Conservation (phyloP, 163 green algal species). For the Chlorella variabilis region DNA sequence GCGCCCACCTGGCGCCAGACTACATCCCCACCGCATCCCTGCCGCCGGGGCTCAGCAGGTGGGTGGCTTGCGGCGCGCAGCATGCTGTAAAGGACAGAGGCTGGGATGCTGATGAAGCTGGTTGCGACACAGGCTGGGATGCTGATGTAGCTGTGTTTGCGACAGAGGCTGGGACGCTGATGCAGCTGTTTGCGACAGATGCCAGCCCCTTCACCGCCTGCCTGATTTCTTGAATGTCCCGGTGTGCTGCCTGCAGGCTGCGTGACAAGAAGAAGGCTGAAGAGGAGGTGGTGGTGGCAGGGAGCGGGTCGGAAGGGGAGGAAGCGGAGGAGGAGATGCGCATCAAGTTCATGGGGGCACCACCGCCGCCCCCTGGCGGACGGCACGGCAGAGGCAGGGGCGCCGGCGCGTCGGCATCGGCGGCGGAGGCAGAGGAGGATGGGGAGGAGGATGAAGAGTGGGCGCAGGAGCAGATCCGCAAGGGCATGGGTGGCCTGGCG, state of each 20-base stretch:
- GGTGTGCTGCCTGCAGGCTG: conserved; percentile 2
- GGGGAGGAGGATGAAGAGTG: conserved; percentile 70
- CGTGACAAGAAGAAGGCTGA: conserved; percentile 33
- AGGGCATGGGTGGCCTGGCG: conserved; percentile 55
- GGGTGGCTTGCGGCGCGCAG: no score
- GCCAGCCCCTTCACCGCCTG: no score
- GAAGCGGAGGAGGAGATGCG: conserved; percentile 69
- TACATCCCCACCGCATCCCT: conserved; percentile 64
- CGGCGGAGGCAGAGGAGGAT: conserved; percentile 37
- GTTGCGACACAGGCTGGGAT: no score
- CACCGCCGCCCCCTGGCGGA: conserved; percentile 27
- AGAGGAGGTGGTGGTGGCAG: conserved; percentile 7
- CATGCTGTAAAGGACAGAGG: no score
- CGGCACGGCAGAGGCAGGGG: neutral
- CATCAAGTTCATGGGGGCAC: conserved; percentile 71
- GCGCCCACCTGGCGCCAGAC: conserved; percentile 76
- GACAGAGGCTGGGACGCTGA: no score
- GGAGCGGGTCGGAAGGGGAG: conserved; percentile 57
- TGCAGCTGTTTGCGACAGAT: no score
- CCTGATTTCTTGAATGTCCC: no score
- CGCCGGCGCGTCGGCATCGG: neutral
- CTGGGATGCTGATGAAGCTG: no score
- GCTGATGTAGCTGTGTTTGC: neutral
- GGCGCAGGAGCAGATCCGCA: conserved; percentile 74
- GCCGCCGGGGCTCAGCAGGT: conserved; percentile 24